Base-by-base conservation (phyloP, 1,139 yeast species). In the Suhomyces ambrosiae region DNA sequence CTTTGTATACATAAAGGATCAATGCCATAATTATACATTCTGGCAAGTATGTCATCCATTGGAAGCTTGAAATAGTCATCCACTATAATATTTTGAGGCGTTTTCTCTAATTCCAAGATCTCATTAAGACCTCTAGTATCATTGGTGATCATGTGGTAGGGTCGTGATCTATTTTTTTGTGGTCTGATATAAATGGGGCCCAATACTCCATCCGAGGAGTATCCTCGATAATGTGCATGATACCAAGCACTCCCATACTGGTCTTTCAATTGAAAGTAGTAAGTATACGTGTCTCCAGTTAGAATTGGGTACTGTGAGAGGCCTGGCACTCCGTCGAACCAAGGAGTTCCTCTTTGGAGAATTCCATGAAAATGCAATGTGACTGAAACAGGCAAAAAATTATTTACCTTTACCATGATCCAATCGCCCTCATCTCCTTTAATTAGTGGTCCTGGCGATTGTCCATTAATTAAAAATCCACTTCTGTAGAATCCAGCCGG, bases 171-270 rank as follows among this genome's bases (percentile, higher is more conserved):
- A 4, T 46, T 47, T 0, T 32, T 33, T 5, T 41, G 29, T 1
- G 70, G 68, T 13, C 49, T 39, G 14, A 64, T 54, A 35, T 58
- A 60, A 10, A 65, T 41, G 0, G 68, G 63, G 0, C 79, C 79
- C 32, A 67, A 59, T 3, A 74, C 49, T 6, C 79, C 79, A 49
- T 74, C 80, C 4, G 74, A 72, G 41, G 71, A 63, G 38, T 74
- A 76, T 0, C 75, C 71, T 9, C 71, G 49, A 41, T 61, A 68
- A 47, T 74, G 80, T 1, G 79, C 71, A 48, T 74, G 80, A 47
- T 73, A 74, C 79, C 79, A 74, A 34, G 62, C 68, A 1, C 76
- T 67, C 0, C 80, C 80, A 42, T 62, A 64, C 37, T 68, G 71
- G 27, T 60, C 54, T 5, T 58, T 63, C 12, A 67, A 50, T 11